phyloP scores from a whole-genome alignment of 2,329 filamentous ascomycete species.

The Aspergillus neoniger region DNA sequence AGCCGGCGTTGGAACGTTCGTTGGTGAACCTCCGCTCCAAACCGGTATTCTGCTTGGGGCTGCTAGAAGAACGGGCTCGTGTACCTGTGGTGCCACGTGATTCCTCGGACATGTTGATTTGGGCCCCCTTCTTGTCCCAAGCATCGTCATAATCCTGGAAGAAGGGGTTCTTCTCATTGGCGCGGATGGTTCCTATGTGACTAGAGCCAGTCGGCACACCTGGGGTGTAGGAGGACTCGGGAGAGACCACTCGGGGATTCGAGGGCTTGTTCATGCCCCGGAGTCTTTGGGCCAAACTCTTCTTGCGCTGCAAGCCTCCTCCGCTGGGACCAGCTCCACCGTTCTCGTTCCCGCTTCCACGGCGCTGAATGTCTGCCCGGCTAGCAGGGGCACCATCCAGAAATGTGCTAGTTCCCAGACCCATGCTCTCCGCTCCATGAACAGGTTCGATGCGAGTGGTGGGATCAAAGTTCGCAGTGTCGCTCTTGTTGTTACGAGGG shows the following conservation, averaged over 20 bases:
- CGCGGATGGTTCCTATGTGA: slow-evolving; percentile 35
- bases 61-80: slow-evolving; percentile 56
- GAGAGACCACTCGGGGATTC: slow-evolving; percentile 60
- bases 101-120: slow-evolving; percentile 56
- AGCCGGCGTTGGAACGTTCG: slow-evolving; percentile 45
- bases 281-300: slow-evolving; percentile 90
- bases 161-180: slow-evolving; percentile 71
- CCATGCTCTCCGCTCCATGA: slow-evolving; percentile 79
- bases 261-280: slow-evolving; percentile 74
- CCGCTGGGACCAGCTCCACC: slow-evolving; percentile 30
- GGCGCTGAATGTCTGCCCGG: slow-evolving; percentile 72
- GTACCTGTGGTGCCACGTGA: slow-evolving; percentile 33
- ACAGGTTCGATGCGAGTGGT: slow-evolving; percentile 68
- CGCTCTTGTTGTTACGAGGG: slow-evolving; percentile 32
- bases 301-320: slow-evolving; percentile 78
- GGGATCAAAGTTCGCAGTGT: slow-evolving; percentile 63
- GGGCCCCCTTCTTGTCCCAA: slow-evolving; percentile 64
- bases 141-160: slow-evolving; percentile 75
- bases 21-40: slow-evolving; percentile 68
- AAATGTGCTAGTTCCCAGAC: slow-evolving; percentile 92
- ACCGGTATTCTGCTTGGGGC: slow-evolving; percentile 54
- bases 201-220: slow-evolving; percentile 34
- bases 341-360: slow-evolving; percentile 67
- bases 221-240: slow-evolving; percentile 47
- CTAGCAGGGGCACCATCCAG: slow-evolving; percentile 90